phyloP scores from a whole-genome alignment of 2,329 filamentous ascomycete species.

The Clonostachys rosea region DNA sequence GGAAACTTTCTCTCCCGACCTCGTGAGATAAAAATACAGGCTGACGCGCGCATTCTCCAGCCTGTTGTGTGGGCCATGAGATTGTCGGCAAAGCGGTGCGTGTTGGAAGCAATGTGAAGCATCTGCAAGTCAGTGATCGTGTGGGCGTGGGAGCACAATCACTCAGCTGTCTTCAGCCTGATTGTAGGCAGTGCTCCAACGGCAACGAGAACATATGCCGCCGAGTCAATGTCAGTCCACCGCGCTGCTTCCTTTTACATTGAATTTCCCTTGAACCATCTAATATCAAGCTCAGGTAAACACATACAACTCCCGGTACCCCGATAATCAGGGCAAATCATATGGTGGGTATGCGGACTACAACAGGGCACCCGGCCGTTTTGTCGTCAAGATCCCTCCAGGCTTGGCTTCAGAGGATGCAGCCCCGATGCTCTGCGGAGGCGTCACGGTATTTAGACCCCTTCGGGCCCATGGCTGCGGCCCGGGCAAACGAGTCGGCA shows the following conservation, averaged over 20 bases:
- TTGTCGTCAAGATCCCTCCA: conserved; percentile 44
- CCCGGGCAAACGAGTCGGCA: conserved; percentile 61
- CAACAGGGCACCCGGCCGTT: conserved; percentile 23
- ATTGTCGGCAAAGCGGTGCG: conserved; percentile 55
- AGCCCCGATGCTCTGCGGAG: conserved; percentile 67
- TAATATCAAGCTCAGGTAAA: conserved; percentile 16
- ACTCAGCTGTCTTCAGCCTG: conserved; percentile 42
- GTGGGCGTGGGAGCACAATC: conserved; percentile 59
- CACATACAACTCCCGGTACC: conserved; percentile 1
- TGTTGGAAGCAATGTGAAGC: conserved; percentile 39
- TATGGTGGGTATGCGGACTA: conserved; percentile 3
- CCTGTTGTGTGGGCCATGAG: conserved; percentile 54
- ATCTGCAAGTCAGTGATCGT: conserved; percentile 56
- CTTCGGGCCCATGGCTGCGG: conserved; percentile 59
- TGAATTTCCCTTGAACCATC: conserved; percentile 35
- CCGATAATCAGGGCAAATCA: not conserved
- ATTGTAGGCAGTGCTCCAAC: conserved; percentile 31
- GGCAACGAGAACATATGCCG: conserved; percentile 36
- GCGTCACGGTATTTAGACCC: conserved; percentile 63
- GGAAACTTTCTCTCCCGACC: no score
- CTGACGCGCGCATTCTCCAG: conserved; percentile 9
- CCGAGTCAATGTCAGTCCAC: conserved; percentile 9
- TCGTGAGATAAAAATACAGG: no score
- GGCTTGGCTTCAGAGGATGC: conserved; percentile 30
- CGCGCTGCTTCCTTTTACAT: no score